Conservation (phyloP, 306 rosid species). For the Castanopsis chinensis region DNA sequence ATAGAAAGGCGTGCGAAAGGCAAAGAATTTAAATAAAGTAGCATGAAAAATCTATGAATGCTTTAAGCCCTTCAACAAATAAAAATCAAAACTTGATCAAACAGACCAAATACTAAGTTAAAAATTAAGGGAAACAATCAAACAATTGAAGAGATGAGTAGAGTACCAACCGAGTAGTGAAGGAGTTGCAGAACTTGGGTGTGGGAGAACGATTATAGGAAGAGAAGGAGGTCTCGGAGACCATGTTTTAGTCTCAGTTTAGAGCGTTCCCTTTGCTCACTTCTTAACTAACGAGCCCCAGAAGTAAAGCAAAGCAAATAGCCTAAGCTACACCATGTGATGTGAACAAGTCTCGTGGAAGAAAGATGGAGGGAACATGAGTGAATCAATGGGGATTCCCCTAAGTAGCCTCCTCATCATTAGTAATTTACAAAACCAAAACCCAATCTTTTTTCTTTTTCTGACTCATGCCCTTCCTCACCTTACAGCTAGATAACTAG, state of each 20-base stretch:
- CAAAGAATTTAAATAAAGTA: neutral
- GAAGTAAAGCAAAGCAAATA: neutral
- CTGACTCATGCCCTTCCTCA: no score
- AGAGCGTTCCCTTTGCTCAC: neutral
- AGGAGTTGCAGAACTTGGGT: slow-evolving; percentile 70
- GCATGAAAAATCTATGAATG: neutral
- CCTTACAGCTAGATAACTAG: neutral
- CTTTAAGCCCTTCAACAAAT: neutral
- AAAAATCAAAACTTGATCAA: neutral
- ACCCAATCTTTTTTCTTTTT: neutral
- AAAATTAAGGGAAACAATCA: neutral
- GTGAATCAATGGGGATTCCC: neutral
- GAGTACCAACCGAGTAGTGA: slow-evolving; percentile 60
- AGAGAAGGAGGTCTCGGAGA: slow-evolving; percentile 58
- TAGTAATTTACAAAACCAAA: neutral
- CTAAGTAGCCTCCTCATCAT: neutral
- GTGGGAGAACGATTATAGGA: slow-evolving; percentile 53
- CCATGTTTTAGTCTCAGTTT: slow-evolving; percentile 31
- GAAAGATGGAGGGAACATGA: slow-evolving; percentile 10
- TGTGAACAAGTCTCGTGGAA: neutral
- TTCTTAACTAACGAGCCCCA: neutral
- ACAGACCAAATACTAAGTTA: neutral
- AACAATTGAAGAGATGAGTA: slow-evolving; percentile 9
- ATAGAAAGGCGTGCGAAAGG: neutral
- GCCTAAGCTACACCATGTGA: no score